These are phyloP conservation scores for Lentinula edodes DNA, from an alignment of 768 basidiomycete species.

Conservation along the genomic window DNA sequence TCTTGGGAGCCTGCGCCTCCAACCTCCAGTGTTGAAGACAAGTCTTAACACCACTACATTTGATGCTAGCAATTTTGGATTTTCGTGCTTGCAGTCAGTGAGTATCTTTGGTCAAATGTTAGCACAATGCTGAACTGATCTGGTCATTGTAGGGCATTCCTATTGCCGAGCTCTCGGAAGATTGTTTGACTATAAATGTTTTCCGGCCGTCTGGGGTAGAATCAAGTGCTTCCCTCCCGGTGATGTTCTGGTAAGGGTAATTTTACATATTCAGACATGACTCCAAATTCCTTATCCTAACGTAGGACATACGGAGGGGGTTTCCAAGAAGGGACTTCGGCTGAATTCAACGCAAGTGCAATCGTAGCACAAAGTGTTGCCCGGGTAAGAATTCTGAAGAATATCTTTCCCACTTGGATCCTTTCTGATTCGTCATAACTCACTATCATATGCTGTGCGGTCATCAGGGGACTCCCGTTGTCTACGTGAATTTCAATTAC, in stretches of 20 bases:
- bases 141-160: conserved; percentile 15
- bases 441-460: background rate
- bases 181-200: conserved; percentile 38
- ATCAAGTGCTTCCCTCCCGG: conserved; percentile 3
- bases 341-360: conserved; percentile 24
- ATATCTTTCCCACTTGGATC: background rate
- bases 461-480: conserved; percentile 22
- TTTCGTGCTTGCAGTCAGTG: conserved; percentile 40
- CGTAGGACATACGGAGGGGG: conserved; percentile 28
- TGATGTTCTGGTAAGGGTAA: conserved; percentile 3
- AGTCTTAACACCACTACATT: conserved; percentile 26
- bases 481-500: conserved; percentile 45
- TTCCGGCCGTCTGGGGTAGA: conserved; percentile 26
- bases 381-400: conserved; percentile 19
- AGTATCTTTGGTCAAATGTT: background rate
- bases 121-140: background rate
- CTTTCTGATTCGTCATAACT: background rate
- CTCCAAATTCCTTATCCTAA: background rate
- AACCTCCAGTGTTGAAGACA: conserved; percentile 39
- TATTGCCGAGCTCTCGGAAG: conserved; percentile 23
- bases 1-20: conserved; percentile 39
- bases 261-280: background rate
- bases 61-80: conserved; percentile 42
- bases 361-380: conserved; percentile 31
- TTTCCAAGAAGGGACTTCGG: conserved; percentile 21